A percentile compares a stretch with the other conserved stretches of the same genome.
These are phyloP conservation scores for Ensete ventricosum DNA, from an alignment of 176 grass and related monocot genomes.

Conservation along the genomic window DNA sequence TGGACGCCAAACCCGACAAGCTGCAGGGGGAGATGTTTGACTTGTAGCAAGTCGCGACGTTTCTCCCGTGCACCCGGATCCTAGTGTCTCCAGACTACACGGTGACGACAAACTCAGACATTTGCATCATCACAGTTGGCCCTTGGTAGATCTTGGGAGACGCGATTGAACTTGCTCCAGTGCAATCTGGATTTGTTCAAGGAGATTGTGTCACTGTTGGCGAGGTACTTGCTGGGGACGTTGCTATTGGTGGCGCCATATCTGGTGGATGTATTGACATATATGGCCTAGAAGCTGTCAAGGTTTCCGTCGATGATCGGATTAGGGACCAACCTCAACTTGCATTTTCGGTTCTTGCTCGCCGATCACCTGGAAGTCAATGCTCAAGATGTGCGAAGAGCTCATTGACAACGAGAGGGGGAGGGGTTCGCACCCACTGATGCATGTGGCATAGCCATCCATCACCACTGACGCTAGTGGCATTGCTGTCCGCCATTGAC, in stretches of 20 bases:
- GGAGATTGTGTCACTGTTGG: neutral
- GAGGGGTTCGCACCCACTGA: too few relatives aligned
- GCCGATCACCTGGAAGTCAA: neutral
- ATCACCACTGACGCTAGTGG: too few relatives aligned
- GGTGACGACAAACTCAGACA: conserved; percentile 33
- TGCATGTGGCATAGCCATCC: too few relatives aligned
- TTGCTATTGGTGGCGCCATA: neutral
- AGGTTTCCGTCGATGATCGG: neutral
- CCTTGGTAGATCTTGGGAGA: conserved; percentile 29
- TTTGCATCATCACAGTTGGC: conserved; percentile 46
- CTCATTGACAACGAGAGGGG: too few relatives aligned
- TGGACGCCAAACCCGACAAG: conserved; percentile 59
- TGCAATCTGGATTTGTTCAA: neutral
- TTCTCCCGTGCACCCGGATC: conserved; percentile 51
- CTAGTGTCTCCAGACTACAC: conserved; percentile 27
- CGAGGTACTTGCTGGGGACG: neutral
- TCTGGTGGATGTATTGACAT: neutral
- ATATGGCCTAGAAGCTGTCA: neutral
- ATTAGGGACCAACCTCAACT: neutral
- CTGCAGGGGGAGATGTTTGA: conserved; percentile 80
- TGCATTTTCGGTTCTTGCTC: neutral
- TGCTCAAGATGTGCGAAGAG: too few relatives aligned
- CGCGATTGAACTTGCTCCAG: neutral
- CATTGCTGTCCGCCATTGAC: too few relatives aligned
- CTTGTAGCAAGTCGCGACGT: conserved; percentile 72